These are phyloP conservation scores for Saccharomyces uvarum DNA, from an alignment of 1,139 yeast genomes.

Conservation along the genomic window DNA sequence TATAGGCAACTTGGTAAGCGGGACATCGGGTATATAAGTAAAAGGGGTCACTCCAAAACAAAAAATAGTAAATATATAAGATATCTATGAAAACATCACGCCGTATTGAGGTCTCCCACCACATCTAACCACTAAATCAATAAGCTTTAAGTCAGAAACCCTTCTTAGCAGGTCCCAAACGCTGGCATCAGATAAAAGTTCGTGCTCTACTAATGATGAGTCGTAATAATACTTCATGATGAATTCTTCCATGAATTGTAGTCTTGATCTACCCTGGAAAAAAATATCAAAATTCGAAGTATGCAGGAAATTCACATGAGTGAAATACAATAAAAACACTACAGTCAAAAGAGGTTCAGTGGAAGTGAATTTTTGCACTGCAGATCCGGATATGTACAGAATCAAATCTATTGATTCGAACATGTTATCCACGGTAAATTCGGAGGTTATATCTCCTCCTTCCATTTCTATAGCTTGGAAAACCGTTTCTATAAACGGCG, in stretches of 20 bases:
- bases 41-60: neutral
- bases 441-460: neutral
- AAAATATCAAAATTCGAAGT: constrained; percentile 3
- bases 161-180: constrained; percentile 18
- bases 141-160: constrained; percentile 14
- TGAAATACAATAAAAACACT: constrained; percentile 5
- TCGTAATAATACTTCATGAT: constrained; percentile 3
- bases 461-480: neutral
- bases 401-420: neutral
- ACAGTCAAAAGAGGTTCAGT: constrained; percentile 4
- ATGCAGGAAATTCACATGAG: constrained; percentile 4
- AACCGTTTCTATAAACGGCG: constrained; percentile 3
- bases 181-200: constrained; percentile 16
- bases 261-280: neutral
- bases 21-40: neutral
- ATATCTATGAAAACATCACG: constrained; percentile 1
- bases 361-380: neutral
- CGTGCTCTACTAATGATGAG: constrained; percentile 6
- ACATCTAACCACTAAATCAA: constrained; percentile 12
- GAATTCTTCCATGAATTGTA: neutral
- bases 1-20: neutral
- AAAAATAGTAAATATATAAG: neutral
- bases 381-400: neutral
- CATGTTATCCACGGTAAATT: neutral
- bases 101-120: constrained; percentile 22